phyloP scores from a whole-genome alignment of 2,329 filamentous ascomycete species.

The Lomentospora prolificans region DNA sequence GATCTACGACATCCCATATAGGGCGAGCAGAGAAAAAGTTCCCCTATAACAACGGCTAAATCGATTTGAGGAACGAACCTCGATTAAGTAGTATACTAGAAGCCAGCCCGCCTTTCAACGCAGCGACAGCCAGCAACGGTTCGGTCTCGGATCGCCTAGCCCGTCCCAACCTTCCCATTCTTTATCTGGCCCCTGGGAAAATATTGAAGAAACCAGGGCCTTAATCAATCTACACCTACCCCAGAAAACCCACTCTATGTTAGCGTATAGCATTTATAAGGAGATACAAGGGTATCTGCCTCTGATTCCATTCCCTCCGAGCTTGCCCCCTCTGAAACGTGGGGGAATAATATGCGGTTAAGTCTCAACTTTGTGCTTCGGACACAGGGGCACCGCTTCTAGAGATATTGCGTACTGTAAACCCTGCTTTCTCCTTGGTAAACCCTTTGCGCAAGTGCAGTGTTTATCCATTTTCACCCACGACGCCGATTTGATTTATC shows the following conservation, averaged over 20 bases:
- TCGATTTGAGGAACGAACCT: not conserved
- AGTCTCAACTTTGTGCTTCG: not conserved
- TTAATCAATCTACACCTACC: not conserved
- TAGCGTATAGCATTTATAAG: not conserved
- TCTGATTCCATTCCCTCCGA: too few species aligned
- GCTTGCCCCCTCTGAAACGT: not conserved
- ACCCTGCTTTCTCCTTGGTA: too few species aligned
- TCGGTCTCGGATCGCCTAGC: not conserved
- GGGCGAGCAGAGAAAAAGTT: not conserved
- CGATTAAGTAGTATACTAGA: not conserved
- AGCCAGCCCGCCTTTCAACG: too few species aligned
- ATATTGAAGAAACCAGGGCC: too few species aligned
- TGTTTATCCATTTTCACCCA: not conserved
- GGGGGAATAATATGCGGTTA: conserved; percentile 1
- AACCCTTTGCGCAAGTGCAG: too few species aligned
- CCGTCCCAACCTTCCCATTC: not conserved
- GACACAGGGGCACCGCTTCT: not conserved
- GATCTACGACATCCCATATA: not conserved
- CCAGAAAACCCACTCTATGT: not conserved
- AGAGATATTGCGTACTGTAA: not conserved
- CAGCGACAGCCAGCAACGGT: not conserved
- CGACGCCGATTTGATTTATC: not conserved
- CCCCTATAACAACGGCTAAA: not conserved
- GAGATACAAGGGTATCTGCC: too few species aligned
- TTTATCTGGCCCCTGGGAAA: too few species aligned